A percentile compares a stretch with the other conserved stretches of the same genome.
These are phyloP conservation scores for Podospora anserina DNA, from an alignment of 495 filamentous ascomycete genomes.

Conservation along the genomic window DNA sequence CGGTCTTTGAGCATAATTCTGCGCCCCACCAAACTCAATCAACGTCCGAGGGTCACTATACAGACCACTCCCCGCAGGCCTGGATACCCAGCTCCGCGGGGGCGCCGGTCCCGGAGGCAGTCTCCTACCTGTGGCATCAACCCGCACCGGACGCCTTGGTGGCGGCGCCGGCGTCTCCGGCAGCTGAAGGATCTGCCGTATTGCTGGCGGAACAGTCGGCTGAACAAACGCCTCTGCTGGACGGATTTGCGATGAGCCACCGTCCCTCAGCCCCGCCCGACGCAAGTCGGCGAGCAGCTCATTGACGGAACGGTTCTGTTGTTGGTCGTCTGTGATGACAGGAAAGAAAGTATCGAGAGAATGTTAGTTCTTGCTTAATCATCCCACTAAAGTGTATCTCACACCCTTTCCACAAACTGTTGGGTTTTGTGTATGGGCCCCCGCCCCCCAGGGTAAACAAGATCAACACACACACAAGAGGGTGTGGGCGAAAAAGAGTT, in stretches of 20 bases:
- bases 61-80: not conserved
- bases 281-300: conserved; percentile 50
- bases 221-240: not conserved
- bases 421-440: too few species aligned
- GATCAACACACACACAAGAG: not conserved
- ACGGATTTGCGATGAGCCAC: not conserved
- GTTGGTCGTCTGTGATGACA: not conserved
- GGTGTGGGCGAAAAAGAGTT: not conserved
- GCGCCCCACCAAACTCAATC: not conserved
- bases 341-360: conserved; percentile 1
- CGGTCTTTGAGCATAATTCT: not conserved
- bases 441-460: not conserved
- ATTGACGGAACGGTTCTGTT: conserved; percentile 43
- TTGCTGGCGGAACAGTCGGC: conserved; percentile 47
- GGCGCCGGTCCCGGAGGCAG: conserved; percentile 64
- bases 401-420: too few species aligned
- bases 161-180: conserved; percentile 66
- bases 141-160: conserved; percentile 53
- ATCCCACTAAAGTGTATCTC: not conserved
- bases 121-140: conserved; percentile 44
- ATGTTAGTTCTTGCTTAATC: not conserved
- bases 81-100: conserved; percentile 65
- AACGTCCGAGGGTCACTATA: not conserved
- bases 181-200: conserved; percentile 61
- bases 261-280: conserved; percentile 23